Percentiles rank a stretch among this genome's conserved stretches.
Evolutionary conservation across 441 rosid species (phyloP).

Genomic region (Adansonia grandidieri): DNA sequence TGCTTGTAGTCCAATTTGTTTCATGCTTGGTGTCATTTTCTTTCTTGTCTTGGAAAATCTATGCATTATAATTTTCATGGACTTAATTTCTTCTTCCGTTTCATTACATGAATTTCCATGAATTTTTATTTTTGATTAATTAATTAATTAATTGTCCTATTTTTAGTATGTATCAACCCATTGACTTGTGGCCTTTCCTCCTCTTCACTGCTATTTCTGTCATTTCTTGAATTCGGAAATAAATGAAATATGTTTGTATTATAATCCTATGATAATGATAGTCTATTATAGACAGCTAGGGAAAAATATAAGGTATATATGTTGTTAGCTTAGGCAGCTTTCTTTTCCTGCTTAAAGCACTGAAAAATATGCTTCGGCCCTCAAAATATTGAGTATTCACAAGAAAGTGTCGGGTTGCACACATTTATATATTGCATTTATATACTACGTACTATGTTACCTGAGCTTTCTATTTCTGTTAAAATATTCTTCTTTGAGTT

Average conservation of each 20-base stretch:
- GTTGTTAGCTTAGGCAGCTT: neutral
- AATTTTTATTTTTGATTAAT: too few species aligned
- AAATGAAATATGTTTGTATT: neutral
- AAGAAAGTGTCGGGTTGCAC: neutral
- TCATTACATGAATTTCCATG: neutral
- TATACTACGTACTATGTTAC: too few species aligned
- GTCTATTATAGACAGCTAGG: neutral
- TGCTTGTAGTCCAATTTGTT: too few species aligned
- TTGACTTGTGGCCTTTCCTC: slow-evolving; percentile 3
- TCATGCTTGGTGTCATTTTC: neutral
- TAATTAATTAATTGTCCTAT: too few species aligned
- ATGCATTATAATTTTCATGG: neutral
- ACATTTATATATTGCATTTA: too few species aligned
- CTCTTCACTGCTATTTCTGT: neutral
- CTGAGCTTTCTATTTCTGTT: too few species aligned
- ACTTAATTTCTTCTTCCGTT: neutral
- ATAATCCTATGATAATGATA: neutral
- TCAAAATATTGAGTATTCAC: neutral
- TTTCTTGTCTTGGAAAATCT: neutral
- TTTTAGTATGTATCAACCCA: neutral
- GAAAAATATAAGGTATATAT: neutral
- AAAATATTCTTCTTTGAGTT: too few species aligned
- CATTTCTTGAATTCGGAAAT: neutral
- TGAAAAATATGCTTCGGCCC: neutral
- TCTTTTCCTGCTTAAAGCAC: neutral